Evolutionary conservation across 1,284 basidiomycete genomes (phyloP).

Genomic region (Lentinus polychrous): DNA sequence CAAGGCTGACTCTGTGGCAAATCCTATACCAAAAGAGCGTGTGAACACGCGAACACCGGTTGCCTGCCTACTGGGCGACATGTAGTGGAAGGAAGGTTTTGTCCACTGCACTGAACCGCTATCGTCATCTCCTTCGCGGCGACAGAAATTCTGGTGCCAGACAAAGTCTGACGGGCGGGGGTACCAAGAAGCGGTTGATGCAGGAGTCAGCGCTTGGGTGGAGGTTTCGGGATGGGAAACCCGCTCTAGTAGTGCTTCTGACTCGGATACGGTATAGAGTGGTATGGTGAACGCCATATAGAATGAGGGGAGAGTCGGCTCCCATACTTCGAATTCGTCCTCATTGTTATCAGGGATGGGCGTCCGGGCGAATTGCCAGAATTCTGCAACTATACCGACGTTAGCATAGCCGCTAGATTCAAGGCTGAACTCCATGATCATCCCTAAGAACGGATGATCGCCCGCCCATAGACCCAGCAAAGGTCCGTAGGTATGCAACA

Average conservation of each 20-base stretch:
- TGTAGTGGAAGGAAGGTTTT: neutral
- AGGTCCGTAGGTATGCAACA: conserved; percentile 16
- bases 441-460: conserved; percentile 18
- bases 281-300: neutral
- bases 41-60: neutral
- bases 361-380: conserved; percentile 8
- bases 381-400: conserved; percentile 9
- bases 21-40: neutral
- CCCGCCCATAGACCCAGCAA: conserved; percentile 19
- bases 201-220: no score
- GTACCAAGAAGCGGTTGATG: no score
- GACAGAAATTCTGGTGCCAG: neutral
- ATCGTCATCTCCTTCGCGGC: no score
- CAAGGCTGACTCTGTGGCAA: no score
- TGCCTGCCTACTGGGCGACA: neutral
- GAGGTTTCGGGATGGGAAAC: no score
- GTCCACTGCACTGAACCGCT: no score
- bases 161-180: neutral
- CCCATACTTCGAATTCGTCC: neutral
- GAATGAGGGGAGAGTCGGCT: neutral
- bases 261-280: no score
- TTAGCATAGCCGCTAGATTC: neutral
- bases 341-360: neutral
- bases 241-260: no score
- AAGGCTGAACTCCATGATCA: conserved; percentile 15